Evolutionary conservation across 768 basidiomycete species (phyloP).

Genomic region (Tricholoma sp.): DNA sequence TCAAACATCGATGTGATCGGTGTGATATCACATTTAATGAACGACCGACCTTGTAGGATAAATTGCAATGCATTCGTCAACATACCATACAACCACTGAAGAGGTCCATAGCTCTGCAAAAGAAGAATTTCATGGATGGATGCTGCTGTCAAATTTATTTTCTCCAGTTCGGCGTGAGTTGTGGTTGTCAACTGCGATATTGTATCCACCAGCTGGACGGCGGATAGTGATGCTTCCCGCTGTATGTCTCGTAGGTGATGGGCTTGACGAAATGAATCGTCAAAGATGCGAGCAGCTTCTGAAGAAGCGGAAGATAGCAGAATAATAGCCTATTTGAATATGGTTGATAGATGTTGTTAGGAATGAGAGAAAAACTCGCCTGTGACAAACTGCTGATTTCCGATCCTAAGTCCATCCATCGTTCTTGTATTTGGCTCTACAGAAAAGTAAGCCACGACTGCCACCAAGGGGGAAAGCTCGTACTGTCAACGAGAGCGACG

Average conservation of each 20-base stretch:
- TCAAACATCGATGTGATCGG: conserved; percentile 3
- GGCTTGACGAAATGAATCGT: conserved; percentile 18
- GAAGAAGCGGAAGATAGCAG: conserved; percentile 16
- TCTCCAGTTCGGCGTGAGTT: conserved; percentile 38
- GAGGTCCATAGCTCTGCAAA: background rate
- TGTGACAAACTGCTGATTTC: conserved; percentile 11
- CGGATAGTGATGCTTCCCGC: conserved; percentile 28
- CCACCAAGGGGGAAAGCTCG: background rate
- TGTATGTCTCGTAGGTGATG: conserved; percentile 24
- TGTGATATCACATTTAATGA: background rate
- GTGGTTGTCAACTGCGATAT: conserved; percentile 33
- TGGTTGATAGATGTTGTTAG: background rate
- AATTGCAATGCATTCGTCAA: conserved; percentile 6
- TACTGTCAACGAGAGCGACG: conserved; percentile 13
- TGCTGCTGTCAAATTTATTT: conserved; percentile 35
- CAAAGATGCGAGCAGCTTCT: conserved; percentile 24
- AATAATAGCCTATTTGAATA: conserved; percentile 14
- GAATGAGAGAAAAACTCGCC: background rate
- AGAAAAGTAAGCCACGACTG: background rate
- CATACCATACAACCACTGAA: conserved; percentile 3
- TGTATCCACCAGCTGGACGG: conserved; percentile 28
- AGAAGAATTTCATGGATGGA: conserved; percentile 27
- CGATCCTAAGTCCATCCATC: conserved; percentile 8
- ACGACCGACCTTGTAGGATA: conserved; percentile 8
- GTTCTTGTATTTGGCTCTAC: conserved; percentile 10